These are phyloP conservation scores for Rhodamnia rubescens DNA, from an alignment of 345 rosid species.

Conservation along the genomic window DNA sequence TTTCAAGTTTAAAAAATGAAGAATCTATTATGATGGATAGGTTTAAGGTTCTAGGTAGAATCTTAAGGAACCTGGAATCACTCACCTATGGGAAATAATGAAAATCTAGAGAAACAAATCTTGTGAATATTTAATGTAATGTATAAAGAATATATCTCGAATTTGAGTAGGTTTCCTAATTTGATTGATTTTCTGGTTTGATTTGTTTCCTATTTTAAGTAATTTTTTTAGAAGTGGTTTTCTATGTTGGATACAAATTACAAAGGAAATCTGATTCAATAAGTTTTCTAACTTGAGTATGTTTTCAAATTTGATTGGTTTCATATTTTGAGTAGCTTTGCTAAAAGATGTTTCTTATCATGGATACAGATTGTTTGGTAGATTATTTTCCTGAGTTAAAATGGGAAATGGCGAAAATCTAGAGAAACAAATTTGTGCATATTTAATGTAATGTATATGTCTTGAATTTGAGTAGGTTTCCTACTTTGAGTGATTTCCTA, in stretches of 20 bases:
- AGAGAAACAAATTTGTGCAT: background rate
- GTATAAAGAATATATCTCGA: no score
- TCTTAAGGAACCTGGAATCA: no score
- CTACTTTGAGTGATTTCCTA: background rate
- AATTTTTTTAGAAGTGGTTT: no score
- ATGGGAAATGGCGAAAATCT: background rate
- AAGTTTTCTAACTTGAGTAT: no score
- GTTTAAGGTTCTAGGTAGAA: no score
- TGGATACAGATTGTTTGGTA: background rate
- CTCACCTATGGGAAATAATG: no score
- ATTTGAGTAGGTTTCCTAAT: background rate
- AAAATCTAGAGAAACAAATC: no score
- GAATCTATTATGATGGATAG: no score
- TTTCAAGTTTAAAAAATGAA: no score
- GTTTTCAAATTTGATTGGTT: background rate
- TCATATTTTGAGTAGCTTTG: background rate
- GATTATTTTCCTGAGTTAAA: background rate
- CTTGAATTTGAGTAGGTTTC: background rate
- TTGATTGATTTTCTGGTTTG: background rate
- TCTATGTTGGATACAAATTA: no score
- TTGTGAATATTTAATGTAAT: no score
- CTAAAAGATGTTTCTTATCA: background rate
- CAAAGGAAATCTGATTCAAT: no score
- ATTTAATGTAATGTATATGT: background rate
- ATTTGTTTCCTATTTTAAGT: background rate